Percentiles rank a stretch among this genome's conserved stretches.
phyloP scores from a whole-genome alignment of 805 yeast genomes.

The Sugiyamaella mastotermitis region DNA sequence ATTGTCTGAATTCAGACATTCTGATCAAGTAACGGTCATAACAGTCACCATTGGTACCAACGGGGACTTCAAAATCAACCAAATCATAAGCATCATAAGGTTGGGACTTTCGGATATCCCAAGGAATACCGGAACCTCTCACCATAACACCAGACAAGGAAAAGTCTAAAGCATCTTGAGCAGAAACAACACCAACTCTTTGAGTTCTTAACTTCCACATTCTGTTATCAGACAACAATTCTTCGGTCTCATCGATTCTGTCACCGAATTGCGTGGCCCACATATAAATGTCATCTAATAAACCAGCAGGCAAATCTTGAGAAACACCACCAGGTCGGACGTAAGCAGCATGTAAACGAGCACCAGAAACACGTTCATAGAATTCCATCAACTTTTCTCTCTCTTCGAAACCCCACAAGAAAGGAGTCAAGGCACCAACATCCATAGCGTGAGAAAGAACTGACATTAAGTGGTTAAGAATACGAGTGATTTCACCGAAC shows the following conservation, averaged over 20 bases:
- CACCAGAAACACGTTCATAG: conserved; percentile 86
- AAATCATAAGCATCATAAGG: conserved; percentile 87
- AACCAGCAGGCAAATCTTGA: conserved; percentile 80
- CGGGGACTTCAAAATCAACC: conserved; percentile 83
- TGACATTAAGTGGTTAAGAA: conserved; percentile 81
- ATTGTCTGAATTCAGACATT: conserved; percentile 90
- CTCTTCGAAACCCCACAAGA: conserved; percentile 92
- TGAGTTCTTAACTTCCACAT: conserved; percentile 86
- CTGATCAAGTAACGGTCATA: conserved; percentile 83
- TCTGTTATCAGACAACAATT: conserved; percentile 81
- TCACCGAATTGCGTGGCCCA: conserved; percentile 97
- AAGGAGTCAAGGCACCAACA: conserved; percentile 90
- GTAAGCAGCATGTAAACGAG: conserved; percentile 82
- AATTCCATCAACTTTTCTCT: conserved; percentile 91
- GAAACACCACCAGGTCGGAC: conserved; percentile 91
- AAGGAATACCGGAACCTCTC: conserved; percentile 86
- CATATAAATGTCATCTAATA: conserved; percentile 86
- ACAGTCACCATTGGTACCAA: conserved; percentile 84
- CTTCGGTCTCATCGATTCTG: conserved; percentile 86
- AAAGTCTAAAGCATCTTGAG: conserved; percentile 82
- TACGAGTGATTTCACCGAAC: conserved; percentile 82
- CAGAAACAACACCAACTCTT: conserved; percentile 73
- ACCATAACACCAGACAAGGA: conserved; percentile 82
- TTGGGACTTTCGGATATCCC: conserved; percentile 76
- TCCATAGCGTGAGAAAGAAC: conserved; percentile 87